Evolutionary conservation across 169 alveolate genomes (phyloP), one percentile per base, ranked within the genome.

Genomic region (Ichthyophthirius multifiliis): DNA sequence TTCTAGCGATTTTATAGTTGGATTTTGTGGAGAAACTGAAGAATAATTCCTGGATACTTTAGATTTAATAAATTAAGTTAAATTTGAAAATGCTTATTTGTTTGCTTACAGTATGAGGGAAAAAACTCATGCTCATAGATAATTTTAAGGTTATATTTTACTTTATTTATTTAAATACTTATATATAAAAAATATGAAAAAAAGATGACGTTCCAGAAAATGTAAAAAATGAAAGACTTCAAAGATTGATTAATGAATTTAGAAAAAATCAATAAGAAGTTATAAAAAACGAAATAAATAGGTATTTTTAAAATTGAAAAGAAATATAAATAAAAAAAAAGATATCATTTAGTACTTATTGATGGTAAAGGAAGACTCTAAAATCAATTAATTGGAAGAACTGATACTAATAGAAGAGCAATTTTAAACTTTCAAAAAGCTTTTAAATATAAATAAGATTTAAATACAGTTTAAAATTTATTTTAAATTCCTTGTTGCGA

Each of bases 1-100:
- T 15, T 80, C 92, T n/a, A 76, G 92, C 39, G 96, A 92, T 73
- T 84, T 93, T 43, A 93, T 90, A 16, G 86, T 89, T 45, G 96
- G 95, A 31, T 93, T 90, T 75, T 91, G 95, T 55, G 95, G 85
- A 31, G 96, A 92, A 73, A 90, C 94, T 35, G 95, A 92, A n/a
- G 76, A 88, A 32, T 93, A 93, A 37, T 91, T 90, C 65, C 30
- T 77, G 43, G 89, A 90, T 30, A 93, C 96, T 35, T 30, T 90
- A 20, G 39, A 77, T 35, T 79, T 93, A n/a, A 27, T 93, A 30
- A 83, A 86, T 65, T 6, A 76, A 35, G 92, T 93, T 0, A 67
- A 85, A 80, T 90, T 67, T 78, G 95, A 90, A 37, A 76, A 85
- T 47, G 94, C 94, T 30, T 91, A 78, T 80, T 71, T 91, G 67